Evolutionary conservation across 495 filamentous ascomycete species (phyloP).

Genomic region (Acidiella bohemica): DNA sequence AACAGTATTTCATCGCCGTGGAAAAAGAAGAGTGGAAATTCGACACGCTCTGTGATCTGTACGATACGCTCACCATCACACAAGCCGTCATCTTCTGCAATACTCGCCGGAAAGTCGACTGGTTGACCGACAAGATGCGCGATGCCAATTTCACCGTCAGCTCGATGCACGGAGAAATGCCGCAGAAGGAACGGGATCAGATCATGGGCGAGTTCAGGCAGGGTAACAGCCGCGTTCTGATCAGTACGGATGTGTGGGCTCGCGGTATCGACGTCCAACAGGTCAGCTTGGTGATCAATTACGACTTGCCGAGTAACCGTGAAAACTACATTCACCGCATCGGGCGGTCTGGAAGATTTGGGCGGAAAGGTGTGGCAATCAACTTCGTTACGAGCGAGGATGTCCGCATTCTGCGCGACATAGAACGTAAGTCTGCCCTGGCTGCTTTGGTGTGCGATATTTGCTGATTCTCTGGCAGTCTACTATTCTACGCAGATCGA

Average conservation of each 20-base stretch:
- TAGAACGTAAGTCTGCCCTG: conserved; percentile 50
- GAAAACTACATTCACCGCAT: conserved; percentile 99
- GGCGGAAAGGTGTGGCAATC: conserved; percentile 96
- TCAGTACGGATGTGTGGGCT: conserved; percentile 93
- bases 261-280: conserved; percentile 99
- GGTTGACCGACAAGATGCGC: conserved; percentile 97
- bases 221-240: conserved; percentile 92
- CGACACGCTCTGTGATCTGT: conserved; percentile 97
- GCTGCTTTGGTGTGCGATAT: not conserved
- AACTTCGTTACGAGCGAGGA: conserved; percentile 98
- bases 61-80: conserved; percentile 97
- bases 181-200: conserved; percentile 88
- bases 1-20: conserved; percentile 98
- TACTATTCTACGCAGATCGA: conserved; percentile 99
- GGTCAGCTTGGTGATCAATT: conserved; percentile 98
- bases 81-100: conserved; percentile 99
- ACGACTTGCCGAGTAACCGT: conserved; percentile 94
- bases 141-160: conserved; percentile 97
- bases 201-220: conserved; percentile 99
- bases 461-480: conserved; percentile 38
- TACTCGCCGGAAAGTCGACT: conserved; percentile 97
- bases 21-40: conserved; percentile 99
- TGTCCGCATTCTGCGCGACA: conserved; percentile 92
- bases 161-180: conserved; percentile 98
- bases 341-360: conserved; percentile 88